Base-by-base conservation (phyloP, 2,329 filamentous ascomycete species). In the Colletotrichum sp. region DNA sequence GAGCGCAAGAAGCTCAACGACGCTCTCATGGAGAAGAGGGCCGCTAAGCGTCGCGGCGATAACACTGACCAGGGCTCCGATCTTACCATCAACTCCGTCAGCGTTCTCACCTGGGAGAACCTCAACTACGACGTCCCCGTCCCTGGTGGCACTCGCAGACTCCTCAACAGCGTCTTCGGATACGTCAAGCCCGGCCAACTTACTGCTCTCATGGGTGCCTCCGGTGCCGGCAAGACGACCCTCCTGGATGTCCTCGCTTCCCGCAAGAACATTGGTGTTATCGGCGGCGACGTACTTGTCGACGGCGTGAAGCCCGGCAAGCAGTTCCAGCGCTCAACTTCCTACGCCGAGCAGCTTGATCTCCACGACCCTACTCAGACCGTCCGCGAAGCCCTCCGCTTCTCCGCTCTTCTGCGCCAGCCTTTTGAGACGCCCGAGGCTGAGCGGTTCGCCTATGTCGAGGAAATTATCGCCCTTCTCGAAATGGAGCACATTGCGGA, bases 141-240 rank as follows among this genome's bases (percentile, higher is more conserved):
- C 5, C 87, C 90, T 0, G 89, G 88, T 6, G 91, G 90, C 4
- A 89, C 87, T 6, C 87, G 90, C 12, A 88, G 89, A 6, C 87
- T 93, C 8, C 88, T 93, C 3, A 88, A 89, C 81, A 85, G 87
- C 55, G 85, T 92, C 2, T 90, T 86, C 72, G 96, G 93, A 3
- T 96, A 93, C 79, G 94, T 96, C 67, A 92, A 93, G 77, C 95
- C 95, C 3, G 95, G 95, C 44, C 91, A 93, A 79, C 88, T 96
- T 12, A 96, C 94, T 5, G 94, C 95, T 4, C 87, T 97, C 3
- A 96, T 97, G 94, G 95, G 95, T 52, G 93, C 93, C 8, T 95
- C 94, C 7, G 94, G 94, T n/a, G 95, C 95, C 6, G 95, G 95
- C 65, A 98, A 98, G 86, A 97, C 95, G 0, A 98, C 95, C 0